Base-by-base conservation (phyloP, 305 asterid genomes). In the Solanum hybrid region DNA sequence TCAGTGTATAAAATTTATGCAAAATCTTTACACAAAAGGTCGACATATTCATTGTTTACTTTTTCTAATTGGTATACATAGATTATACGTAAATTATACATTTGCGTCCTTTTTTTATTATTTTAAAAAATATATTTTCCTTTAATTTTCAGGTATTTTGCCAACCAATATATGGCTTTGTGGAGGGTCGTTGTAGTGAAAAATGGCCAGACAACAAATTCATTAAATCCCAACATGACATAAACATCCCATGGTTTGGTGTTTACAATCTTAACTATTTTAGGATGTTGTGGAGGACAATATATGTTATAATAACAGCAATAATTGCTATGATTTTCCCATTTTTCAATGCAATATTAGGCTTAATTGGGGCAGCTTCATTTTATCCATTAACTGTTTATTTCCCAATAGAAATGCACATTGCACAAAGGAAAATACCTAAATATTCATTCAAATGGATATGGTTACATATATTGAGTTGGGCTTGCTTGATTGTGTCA, bases 291-390 rank as follows among this genome's bases (percentile, higher is more conserved):
- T 90, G 91, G 91, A 90, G 91, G 85, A 90, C 91, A 15, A 5
- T 42, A 2, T 90, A 88, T 27, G 91, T 90, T 87, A 36, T 88
- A 17, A 15, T 88, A 36, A 88, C 91, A 34, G 85, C 91, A 19
- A 32, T 90, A 80, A 38, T 90, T 32, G 90, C 91, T 31, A 90
- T 90, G 91, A 56, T 88, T 29, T 81, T 90, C n/a, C 91, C 91
- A 6, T 90, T 90, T 35, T 90, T 90, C 81, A 90, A 90, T 31
- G 81, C 78, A 26, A 45, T 90, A 13, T 75, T 90, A 35, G 91
- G 91, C 5, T 72, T 90, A 38, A 80, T 90, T 27, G 91, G 91
- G n/a, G 90, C 91, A n/a, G 85, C 69, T 10, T 88, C 90, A 4
- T 90, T 90, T 71, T 90, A 85, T 51, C 90, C 90, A 13, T 60